Evolutionary conservation across 1,284 basidiomycete genomes (phyloP).

Genomic region (Cryptococcus maquisensis): DNA sequence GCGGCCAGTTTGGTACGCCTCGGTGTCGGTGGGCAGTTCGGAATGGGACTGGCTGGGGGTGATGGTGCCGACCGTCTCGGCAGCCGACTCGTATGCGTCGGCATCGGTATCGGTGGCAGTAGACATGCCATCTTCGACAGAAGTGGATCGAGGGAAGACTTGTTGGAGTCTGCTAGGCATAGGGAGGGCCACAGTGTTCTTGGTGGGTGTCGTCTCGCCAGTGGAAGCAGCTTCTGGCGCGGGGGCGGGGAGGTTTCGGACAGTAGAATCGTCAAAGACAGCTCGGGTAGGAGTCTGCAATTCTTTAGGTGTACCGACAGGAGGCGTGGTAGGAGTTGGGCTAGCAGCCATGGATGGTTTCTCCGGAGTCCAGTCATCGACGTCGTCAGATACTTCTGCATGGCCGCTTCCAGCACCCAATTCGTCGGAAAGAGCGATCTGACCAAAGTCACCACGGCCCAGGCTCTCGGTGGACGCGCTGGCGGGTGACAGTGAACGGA

Average conservation of each 20-base stretch:
- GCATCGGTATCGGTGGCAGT: constrained; percentile 64
- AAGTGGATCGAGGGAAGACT: constrained; percentile 23
- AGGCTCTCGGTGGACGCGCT: constrained; percentile 10
- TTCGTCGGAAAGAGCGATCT: constrained; percentile 35
- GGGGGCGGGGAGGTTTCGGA: constrained; percentile 6
- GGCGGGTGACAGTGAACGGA: constrained; percentile 6
- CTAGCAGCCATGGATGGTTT: constrained; percentile 1
- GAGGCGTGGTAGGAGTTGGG: constrained; percentile 3
- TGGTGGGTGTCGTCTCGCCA: constrained; percentile 38
- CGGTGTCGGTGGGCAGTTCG: constrained; percentile 55
- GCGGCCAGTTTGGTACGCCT: constrained; percentile 39
- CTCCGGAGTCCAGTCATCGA: constrained; percentile 32
- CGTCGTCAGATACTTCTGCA: constrained; percentile 20
- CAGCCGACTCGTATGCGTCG: constrained; percentile 78
- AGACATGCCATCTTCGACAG: constrained; percentile 38
- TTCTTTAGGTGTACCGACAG: constrained; percentile 6
- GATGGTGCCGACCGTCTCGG: constrained; percentile 63
- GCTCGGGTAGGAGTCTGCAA: constrained; percentile 20
- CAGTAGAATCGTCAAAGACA: constrained; percentile 13
- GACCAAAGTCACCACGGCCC: constrained; percentile 17
- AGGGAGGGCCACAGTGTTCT: constrained; percentile 27
- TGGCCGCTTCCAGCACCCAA: constrained; percentile 28
- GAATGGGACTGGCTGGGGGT: constrained; percentile 60
- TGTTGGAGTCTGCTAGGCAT: constrained; percentile 20
- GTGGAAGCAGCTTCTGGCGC: constrained; percentile 1